Evolutionary conservation across 2,329 filamentous ascomycete species (phyloP), one percentile per base, ranked within the genome.

Genomic region (Sporothrix pallida): DNA sequence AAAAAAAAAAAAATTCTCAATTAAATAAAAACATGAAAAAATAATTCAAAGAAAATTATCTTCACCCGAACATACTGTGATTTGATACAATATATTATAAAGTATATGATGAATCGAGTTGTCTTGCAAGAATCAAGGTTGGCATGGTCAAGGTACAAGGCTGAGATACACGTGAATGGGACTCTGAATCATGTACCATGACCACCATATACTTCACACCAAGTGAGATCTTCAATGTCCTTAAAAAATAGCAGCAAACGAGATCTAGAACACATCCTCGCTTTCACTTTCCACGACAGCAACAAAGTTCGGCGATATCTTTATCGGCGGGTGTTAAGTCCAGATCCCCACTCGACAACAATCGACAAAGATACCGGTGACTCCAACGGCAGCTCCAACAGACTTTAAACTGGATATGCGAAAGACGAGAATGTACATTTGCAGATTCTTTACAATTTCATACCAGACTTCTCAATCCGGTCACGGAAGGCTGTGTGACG

Each of bases 361-460:
- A n/a, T 5, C 20, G 13, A 3, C 13, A 4, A 26, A 37, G 56
- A 31, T 31, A 58, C 23, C 56, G 13, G 2, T 60, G 56, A 37
- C 56, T 60, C 26, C 56, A 60, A 60, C 26, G 56, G 56, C 56
- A 60, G 9, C 56, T 37, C 56, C 56, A 42, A 60, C 12, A 42
- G 26, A 37, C 56, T 37, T 6, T 15, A 50, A 37, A 31, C 12
- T 37, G 56, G 26, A 17, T 10, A 37, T 9, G 26, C 6, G n/a
- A 37, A 37, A 60, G 17, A 5, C 5, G 31, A 31, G 3, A 31
- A 2, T 5, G 31, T 31, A 31, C 31, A 5, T 31, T 37, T 37
- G 31, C 31, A 37, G 31, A 5, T 5, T 7, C 31, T 37, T 37
- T n/a, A n/a, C n/a, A n/a, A n/a, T n/a, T n/a, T 37, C 31, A 37